These are phyloP conservation scores for Colletotrichum gloeosporioides DNA, from an alignment of 2,329 filamentous ascomycete species.

Conservation along the genomic window DNA sequence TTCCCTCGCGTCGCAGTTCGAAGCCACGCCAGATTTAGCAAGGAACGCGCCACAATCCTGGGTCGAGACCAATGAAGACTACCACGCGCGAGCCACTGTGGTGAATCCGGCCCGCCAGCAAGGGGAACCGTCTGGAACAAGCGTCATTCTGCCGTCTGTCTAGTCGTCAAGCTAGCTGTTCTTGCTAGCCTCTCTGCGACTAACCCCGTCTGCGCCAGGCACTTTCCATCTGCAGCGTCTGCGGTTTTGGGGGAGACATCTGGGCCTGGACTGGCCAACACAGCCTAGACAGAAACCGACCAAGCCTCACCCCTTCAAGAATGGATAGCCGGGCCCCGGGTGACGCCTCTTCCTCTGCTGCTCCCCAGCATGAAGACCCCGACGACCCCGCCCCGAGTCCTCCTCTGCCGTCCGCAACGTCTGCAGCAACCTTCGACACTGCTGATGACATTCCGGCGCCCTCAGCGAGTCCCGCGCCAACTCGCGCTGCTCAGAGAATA, in stretches of 20 bases:
- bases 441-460: background rate
- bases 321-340: background rate
- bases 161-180: background rate
- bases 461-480: constrained; percentile 5
- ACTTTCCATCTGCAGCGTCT: background rate
- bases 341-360: constrained; percentile 10
- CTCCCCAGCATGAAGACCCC: constrained; percentile 10
- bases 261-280: background rate
- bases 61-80: constrained; percentile 8
- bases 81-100: constrained; percentile 5
- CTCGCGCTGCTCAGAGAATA: constrained; percentile 1
- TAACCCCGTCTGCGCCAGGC: background rate
- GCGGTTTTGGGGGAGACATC: background rate
- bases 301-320: constrained; percentile 6
- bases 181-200: background rate
- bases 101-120: constrained; percentile 18
- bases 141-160: background rate
- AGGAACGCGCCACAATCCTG: constrained; percentile 9
- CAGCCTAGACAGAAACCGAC: constrained; percentile 12
- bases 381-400: background rate
- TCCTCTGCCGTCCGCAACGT: background rate
- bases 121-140: constrained; percentile 8
- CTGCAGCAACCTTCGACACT: background rate
- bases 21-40: constrained; percentile 4
- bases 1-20: background rate